Evolutionary conservation across 148 eudicot genomes (phyloP), one percentile per base, ranked within the genome.

Genomic region (Rhododendron kiyosumense): DNA sequence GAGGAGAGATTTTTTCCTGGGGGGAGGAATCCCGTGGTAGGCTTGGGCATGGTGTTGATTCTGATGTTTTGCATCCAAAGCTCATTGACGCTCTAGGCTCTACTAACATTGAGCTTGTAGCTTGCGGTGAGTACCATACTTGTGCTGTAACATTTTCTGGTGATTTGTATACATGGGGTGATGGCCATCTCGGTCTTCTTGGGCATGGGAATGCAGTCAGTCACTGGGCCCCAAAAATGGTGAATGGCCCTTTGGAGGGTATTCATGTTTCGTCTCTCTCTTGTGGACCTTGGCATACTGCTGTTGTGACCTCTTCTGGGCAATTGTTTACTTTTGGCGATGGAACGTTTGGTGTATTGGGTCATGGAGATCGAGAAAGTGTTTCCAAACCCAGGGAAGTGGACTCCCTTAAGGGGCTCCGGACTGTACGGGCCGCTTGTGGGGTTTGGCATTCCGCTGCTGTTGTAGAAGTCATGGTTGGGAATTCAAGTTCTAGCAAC

Each of bases 401-500:
- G 36, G 99, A 96, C 69, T 95, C 99, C 69, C 93, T 96, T 22
- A 96, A 94, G 89, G 99, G 99, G 46, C 95, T 93, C 65, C 95
- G 99, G 13, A 96, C 99, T 57, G 97, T 94, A 51, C 91, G 94
- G 85, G 97, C 95, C 71, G 94, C 96, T 86, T 96, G 99, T 90
- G 99, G 99, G 51, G 97, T 93, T 81, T 96, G 99, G 99, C 99
- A 96, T 89, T 94, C 99, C 67, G 98, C 99, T 88, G 99, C 99
- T 17, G 97, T 96, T 86, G 97, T 96, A 84, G 99, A 96, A 91
- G 95, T 96, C 86, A 95, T 96, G 98, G 97, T 94, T 65, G 99
- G 97, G 84, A 95, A 89, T 89, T 90, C 96, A 69, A 94, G 96
- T 86, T 94, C 99, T 82, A 92, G 98, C 84, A 96, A 93, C 89